Base-by-base conservation (phyloP, 306 rosid genomes). In the Gastrolobium bilobum region DNA sequence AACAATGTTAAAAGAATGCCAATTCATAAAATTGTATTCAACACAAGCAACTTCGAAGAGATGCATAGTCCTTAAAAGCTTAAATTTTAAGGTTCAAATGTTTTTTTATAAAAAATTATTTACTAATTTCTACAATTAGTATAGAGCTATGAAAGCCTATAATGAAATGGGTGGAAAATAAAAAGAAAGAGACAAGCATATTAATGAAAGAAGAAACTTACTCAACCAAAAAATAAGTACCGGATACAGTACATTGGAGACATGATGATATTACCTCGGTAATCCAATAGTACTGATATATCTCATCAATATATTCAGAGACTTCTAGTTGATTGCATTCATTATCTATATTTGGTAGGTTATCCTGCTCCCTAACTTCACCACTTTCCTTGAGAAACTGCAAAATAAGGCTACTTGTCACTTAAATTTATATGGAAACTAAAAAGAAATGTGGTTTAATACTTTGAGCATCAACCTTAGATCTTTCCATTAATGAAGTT, bases 251-350 rank as follows among this genome's bases (percentile, higher is more conserved):
- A 20, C 44, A 62, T 35, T 56, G 70, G 54, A 78, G 29, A 57
- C 43, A 56, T 57, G 33, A 80, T 69, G 52, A 74, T 34, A 67
- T 77, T 76, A 94, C 98, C 97, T 92, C 97, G 48, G 85, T 84
- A 72, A 83, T 70, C 98, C 99, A 94, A 81, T 94, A 94, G 64
- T 92, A 92, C 54, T 63, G 88, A 85, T 92, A 91, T 73, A 92
- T 91, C 38, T 89, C 99, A 77, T 92, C 93, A 80, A 94, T 80
- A 63, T 91, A 92, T 75, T 92, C 97, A 64, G 94, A 86, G 73
- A 94, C 97, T 88, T 94, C 98, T 67, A 89, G 90, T 82, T 94
- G 97, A 79, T 94, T 89, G 81, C 83, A 31, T 48, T 79, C 81
- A 88, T 92, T 78, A 82, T 94, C 98, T 46, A 94, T 90, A 71